Evolutionary conservation across 2,329 filamentous ascomycete genomes (phyloP), one percentile per base, ranked within the genome.

Genomic region (Calonectria henricotiae): DNA sequence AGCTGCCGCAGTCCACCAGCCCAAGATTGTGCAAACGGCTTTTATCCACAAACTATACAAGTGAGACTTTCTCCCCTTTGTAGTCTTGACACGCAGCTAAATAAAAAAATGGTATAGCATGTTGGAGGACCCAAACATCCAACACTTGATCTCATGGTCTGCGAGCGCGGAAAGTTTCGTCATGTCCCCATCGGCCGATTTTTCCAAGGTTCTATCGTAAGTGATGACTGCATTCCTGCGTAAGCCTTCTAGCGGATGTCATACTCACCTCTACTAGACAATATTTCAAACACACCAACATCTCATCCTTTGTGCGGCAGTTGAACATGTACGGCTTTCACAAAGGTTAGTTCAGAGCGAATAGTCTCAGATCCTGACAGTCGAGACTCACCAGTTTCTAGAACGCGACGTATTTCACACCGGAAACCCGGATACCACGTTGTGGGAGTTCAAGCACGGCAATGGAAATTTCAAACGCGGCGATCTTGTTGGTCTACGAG

Each of bases 301-400:
- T 98, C 71, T 98, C 96, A 12, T 98, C 96, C 1, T 99, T 99
- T 82, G 96, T 99, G 61, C 91, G 96, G 60, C 96, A 99, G 84
- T 85, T 99, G 62, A 99, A 99, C 81, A 99, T 99, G 96, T 99
- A 99, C 78, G 96, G 96, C 7, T 99, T 99, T 83, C 96, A 99
- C 82, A 99, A 99, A 93, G 95, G 95, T 97, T 76, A 55, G 51
- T 55, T 30, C 15, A 11, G 17, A 30, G 9, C 27, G 27, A 20
- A 35, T 80, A 78, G 23, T 25, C 63, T 47, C 54, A 44, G 5
- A 17, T 43, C 6, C 20, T 8, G 35, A 15, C 35, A 4, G 4
- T 23, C 27, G 13, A 2, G 27, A 41, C 71, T 74, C 63, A 76
- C 35, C 20, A 37, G 35, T 5, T 39, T 13, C 7, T 78, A 98